Conservation (phyloP, 2,329 filamentous ascomycete genomes). For the Tolypocladium nubicola region DNA sequence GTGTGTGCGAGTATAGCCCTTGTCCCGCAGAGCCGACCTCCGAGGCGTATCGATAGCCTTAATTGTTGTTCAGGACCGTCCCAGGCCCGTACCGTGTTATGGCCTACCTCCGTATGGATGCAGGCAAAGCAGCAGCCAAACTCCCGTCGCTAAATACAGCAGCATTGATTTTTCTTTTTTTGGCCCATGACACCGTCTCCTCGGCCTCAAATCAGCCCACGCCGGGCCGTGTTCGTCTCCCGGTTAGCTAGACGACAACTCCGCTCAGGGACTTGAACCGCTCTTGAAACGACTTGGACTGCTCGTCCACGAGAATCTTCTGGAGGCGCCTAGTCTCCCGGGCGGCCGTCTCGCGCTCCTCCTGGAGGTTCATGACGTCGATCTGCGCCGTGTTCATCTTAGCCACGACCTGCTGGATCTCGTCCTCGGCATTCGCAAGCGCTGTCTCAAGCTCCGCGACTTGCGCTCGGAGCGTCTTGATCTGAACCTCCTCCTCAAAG, state of each 20-base stretch:
- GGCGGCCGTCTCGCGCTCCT: slow-evolving; percentile 63
- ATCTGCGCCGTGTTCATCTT: slow-evolving; percentile 76
- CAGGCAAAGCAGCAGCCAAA: slow-evolving; percentile 16
- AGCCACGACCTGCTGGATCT: slow-evolving; percentile 74
- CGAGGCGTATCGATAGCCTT: not conserved
- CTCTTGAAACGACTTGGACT: slow-evolving; percentile 36
- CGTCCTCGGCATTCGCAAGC: slow-evolving; percentile 44
- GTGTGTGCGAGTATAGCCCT: not conserved
- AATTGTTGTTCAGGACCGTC: not conserved
- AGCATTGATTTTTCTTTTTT: slow-evolving; percentile 4
- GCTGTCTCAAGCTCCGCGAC: slow-evolving; percentile 81
- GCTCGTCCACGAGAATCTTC: slow-evolving; percentile 53
- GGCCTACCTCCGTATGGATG: slow-evolving; percentile 8
- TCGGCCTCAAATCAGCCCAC: not conserved
- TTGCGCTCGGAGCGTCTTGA: slow-evolving; percentile 64
- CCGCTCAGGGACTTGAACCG: slow-evolving; percentile 22
- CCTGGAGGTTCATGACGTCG: slow-evolving; percentile 70
- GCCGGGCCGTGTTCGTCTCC: not conserved
- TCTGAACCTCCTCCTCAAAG: slow-evolving; percentile 62
- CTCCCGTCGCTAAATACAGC: slow-evolving; percentile 28
- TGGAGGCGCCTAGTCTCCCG: slow-evolving; percentile 61
- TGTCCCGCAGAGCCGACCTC: not conserved
- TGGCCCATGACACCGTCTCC: not conserved
- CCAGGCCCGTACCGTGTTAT: slow-evolving; percentile 1
- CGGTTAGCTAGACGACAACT: not conserved